Conservation (phyloP, 2,329 filamentous ascomycete genomes). For the Trichoderma citrinoviride region DNA sequence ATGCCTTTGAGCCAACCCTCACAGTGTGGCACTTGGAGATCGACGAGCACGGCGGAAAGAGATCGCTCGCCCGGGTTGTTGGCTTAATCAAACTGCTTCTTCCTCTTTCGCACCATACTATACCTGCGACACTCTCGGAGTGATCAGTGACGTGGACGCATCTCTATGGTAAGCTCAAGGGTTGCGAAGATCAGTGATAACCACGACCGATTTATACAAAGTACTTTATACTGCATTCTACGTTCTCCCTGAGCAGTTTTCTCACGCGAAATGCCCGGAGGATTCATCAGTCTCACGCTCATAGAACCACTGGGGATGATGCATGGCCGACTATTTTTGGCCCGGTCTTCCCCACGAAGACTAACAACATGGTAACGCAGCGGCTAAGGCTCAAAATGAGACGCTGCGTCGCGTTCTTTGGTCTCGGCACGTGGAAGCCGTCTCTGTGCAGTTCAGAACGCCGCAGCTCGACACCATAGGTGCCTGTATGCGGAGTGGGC, state of each 20-base stretch:
- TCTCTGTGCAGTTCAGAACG: not conserved
- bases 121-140: not conserved
- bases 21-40: not conserved
- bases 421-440: not conserved
- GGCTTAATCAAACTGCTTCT: conserved; percentile 15
- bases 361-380: no score
- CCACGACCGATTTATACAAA: no score
- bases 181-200: no score
- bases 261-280: not conserved
- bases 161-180: no score
- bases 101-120: conserved; percentile 14
- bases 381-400: not conserved
- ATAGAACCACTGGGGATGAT: not conserved
- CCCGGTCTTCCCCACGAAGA: not conserved
- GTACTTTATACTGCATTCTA: not conserved
- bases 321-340: not conserved
- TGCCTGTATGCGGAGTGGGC: not conserved
- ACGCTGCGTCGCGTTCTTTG: not conserved
- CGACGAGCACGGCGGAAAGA: not conserved
- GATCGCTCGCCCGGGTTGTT: not conserved
- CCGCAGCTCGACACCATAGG: not conserved
- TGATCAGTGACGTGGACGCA: no score
- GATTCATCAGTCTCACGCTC: not conserved
- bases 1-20: not conserved
- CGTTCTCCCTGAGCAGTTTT: not conserved